phyloP scores from a whole-genome alignment of 192 early-diverging fungal genomes.

The Podila minutissima region DNA sequence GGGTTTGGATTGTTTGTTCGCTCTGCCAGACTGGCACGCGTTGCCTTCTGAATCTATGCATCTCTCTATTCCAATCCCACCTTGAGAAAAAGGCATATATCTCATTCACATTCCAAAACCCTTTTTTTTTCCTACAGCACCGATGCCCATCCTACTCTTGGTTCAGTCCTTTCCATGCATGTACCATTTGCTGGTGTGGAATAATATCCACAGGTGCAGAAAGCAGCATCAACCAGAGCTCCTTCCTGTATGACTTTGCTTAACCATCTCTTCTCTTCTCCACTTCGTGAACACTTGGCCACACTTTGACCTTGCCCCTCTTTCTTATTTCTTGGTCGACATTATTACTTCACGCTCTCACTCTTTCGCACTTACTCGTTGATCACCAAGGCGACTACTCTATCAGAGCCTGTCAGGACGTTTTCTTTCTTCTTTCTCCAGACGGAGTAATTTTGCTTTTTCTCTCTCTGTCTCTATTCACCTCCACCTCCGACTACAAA shows the following conservation, averaged over 20 bases:
- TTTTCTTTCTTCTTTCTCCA: not conserved
- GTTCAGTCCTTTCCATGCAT: not conserved
- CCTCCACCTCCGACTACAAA: not conserved
- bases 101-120: not conserved
- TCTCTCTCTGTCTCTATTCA: conserved; percentile 1
- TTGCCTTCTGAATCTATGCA: not conserved
- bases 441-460: not conserved
- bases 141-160: not conserved
- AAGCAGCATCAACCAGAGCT: no score
- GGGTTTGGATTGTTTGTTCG: no score
- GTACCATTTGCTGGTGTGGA: no score
- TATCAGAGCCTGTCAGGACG: not conserved
- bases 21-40: not conserved
- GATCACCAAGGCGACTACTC: not conserved
- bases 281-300: no score
- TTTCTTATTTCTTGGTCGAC: no score
- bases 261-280: no score
- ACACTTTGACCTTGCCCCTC: no score
- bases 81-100: not conserved
- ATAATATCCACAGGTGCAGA: no score
- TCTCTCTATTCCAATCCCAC: not conserved
- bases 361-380: not conserved
- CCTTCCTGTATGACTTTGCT: no score
- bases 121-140: not conserved
- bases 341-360: not conserved